Percentiles rank a stretch among this genome's conserved stretches.
These are phyloP conservation scores for Wilhelminamyces savonicus DNA, from an alignment of 805 yeast species.

Conservation along the genomic window DNA sequence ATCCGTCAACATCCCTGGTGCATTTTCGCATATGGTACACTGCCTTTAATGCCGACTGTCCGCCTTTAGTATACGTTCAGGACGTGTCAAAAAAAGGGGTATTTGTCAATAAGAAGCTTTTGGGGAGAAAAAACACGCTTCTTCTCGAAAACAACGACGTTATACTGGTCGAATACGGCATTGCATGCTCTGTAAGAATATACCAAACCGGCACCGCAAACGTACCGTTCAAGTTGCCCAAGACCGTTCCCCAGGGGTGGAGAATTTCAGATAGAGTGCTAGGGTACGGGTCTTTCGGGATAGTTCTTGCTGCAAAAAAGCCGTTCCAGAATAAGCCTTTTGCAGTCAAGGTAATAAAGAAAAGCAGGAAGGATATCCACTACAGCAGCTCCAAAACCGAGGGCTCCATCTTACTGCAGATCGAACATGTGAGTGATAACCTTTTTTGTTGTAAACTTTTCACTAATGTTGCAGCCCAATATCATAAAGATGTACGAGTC, in stretches of 20 bases:
- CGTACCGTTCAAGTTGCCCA: constrained; percentile 1
- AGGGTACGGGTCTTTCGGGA: constrained; percentile 57
- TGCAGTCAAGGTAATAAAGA: constrained; percentile 41
- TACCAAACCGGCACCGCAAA: constrained; percentile 1
- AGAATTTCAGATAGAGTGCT: constrained; percentile 31
- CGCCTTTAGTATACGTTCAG: constrained; percentile 43
- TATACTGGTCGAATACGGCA: constrained; percentile 26
- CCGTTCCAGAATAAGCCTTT: constrained; percentile 20
- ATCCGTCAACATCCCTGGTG: constrained; percentile 35
- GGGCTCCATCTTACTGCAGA: constrained; percentile 31
- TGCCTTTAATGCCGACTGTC: constrained; percentile 42
- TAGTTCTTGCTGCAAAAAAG: constrained; percentile 34
- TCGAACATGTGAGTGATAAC: constrained; percentile 31
- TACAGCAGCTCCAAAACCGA: constrained; percentile 18
- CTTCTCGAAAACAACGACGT: constrained; percentile 36
- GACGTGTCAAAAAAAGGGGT: constrained; percentile 51
- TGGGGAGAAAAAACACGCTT: constrained; percentile 23
- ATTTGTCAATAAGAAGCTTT: constrained; percentile 28
- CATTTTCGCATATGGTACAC: constrained; percentile 47
- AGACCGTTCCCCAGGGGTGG: constrained; percentile 37
- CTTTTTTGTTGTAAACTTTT: not conserved
- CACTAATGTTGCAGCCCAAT: constrained; percentile 31
- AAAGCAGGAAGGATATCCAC: not conserved
- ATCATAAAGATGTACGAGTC: constrained; percentile 41
- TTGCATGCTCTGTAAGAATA: not conserved